phyloP scores from a whole-genome alignment of 164 flowering plant species.

The Chimonanthus salicifolius region DNA sequence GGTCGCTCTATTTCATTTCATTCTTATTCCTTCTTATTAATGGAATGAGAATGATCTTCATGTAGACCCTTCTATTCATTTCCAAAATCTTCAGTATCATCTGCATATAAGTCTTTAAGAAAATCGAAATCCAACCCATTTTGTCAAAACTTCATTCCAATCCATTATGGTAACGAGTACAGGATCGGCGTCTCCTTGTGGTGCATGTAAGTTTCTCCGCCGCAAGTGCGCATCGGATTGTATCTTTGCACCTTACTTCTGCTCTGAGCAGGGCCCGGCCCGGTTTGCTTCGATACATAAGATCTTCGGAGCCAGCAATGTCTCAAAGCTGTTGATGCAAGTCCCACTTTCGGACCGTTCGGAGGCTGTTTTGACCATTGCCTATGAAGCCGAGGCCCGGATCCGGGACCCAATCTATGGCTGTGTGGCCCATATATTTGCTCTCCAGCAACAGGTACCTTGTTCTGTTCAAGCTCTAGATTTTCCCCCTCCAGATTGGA shows the following conservation, averaged over 20 bases:
- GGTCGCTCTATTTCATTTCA: too few species aligned
- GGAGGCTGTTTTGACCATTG: slow-evolving; percentile 94
- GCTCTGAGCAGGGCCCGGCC: slow-evolving; percentile 88
- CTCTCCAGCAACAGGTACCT: slow-evolving; percentile 91
- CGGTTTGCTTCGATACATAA: slow-evolving; percentile 95
- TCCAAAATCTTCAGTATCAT: not conserved
- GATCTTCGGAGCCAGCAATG: slow-evolving; percentile 98
- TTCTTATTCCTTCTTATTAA: slow-evolving; percentile 25
- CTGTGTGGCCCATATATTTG: slow-evolving; percentile 89
- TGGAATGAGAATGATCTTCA: too few species aligned
- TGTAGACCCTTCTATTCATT: not conserved
- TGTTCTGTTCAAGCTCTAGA: too few species aligned
- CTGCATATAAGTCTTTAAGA: too few species aligned
- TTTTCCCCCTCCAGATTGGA: too few species aligned
- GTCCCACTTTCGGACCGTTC: slow-evolving; percentile 73
- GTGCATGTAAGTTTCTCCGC: slow-evolving; percentile 95
- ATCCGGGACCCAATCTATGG: slow-evolving; percentile 94
- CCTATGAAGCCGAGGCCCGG: slow-evolving; percentile 96
- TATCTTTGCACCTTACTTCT: slow-evolving; percentile 90
- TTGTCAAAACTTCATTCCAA: too few species aligned
- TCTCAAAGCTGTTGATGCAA: slow-evolving; percentile 70
- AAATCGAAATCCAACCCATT: too few species aligned
- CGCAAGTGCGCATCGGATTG: slow-evolving; percentile 88
- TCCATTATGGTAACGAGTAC: too few species aligned
- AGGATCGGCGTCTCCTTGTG: slow-evolving; percentile 66